Evolutionary conservation across 345 rosid species (phyloP), one percentile per base, ranked within the genome.

Genomic region (Populus alba): DNA sequence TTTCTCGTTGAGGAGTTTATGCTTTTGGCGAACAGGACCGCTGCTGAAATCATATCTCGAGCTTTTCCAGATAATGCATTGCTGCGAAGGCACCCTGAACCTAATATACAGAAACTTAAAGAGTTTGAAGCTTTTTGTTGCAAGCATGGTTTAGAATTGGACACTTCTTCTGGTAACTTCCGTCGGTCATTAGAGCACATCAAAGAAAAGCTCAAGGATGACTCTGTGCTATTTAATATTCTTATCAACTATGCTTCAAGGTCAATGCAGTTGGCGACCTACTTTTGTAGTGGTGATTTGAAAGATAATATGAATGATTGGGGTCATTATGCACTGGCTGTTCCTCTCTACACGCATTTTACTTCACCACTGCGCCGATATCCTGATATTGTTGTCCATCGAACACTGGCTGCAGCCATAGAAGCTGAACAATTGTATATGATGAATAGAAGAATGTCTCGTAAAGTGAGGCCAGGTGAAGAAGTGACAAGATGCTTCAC

Each of bases 321-420:
- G 96, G 87, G 90, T 75, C 98, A 95, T 85, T 95, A 95, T 83
- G 97, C 90, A 16, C 81, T 93, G 57, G 94, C 96, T 77, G 87
- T 88, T 81, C 97, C 97, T 81, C 78, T 91, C 35, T 93, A 92
- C 78, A 95, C 99, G 22, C 99, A 95, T 87, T 95, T 93, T 79
- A 93, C 99, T 77, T 88, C 99, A 61, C 99, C 99, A 16, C 78
- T 95, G 71, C 90, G 99, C 68, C 89, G 98, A 33, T 93, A 95
- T 85, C 90, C 97, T 6, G 99, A 95, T 83, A 85, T 95, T 71
- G 81, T 95, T 23, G 99, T 95, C 47, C 99, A 95, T 85, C 90
- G 97, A 47, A 87, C 86, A n/a, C 43, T 95, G 87, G 90, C 96
- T 38, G 98, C 98, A 37, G 92, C 92, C 71, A 70, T 92, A 67